Evolutionary conservation across 2,329 filamentous ascomycete species (phyloP), one percentile per base, ranked within the genome.

Genomic region (Cordyceps militaris): DNA sequence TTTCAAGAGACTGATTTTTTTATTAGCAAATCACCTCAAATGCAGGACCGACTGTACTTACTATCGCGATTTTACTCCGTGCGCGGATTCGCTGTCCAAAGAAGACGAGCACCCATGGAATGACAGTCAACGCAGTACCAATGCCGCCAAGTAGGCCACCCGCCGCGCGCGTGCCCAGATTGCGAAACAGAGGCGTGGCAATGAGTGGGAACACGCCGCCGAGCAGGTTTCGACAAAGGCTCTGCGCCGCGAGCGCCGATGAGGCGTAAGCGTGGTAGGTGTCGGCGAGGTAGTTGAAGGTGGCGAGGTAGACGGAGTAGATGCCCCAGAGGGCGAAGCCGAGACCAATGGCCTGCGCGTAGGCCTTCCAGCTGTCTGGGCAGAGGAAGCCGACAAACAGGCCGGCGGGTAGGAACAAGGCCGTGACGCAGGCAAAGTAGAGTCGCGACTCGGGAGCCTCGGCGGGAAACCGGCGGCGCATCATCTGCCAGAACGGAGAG

Each of bases 221-320:
- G 0, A 96, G 74, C 2, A 96, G 76, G 68, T 96, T 97, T 11
- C 92, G 83, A 65, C 89, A 93, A 69, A 89, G 95, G 16, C 84
- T 88, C 74, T 96, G 91, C 1, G 91, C 90, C 0, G 92, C 92
- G 6, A 96, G 75, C 0, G 92, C 91, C 1, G 89, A 94, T 40
- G 86, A 91, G 0, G 92, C 90, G 65, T 93, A 96, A 2, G 82
- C 78, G 67, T 91, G 87, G 70, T 96, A 97, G 1, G 86, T 87
- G 67, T 97, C 92, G 21, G 91, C 91, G 1, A 97, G 79, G 65
- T 96, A 97, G 69, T 97, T 97, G 75, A 97, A 96, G 0, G 91
- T 89, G 3, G 91, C 87, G 1, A 97, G 79, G 67, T 95, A 95
- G 36, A 97, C 84, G 42, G 84, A 86, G 70, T 90, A 93, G 62